phyloP scores from a whole-genome alignment of 352 stramenopile species.

The Detonula confervacea region DNA sequence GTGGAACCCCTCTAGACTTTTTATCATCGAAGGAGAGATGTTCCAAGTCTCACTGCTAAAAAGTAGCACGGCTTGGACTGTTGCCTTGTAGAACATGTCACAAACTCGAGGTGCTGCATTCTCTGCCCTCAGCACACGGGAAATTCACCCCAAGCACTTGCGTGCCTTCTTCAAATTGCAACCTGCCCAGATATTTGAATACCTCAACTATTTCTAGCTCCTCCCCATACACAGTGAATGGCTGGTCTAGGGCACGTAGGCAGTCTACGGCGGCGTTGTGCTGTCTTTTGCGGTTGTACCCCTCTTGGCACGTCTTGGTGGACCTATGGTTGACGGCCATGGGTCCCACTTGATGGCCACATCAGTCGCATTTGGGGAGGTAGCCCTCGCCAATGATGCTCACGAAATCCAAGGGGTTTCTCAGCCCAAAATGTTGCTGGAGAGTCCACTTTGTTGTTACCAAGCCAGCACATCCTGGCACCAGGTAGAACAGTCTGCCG shows the following conservation, averaged over 20 bases:
- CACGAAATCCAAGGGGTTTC: not conserved
- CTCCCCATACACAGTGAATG: not conserved
- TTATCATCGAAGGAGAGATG: no score
- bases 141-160: no score
- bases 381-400: not conserved
- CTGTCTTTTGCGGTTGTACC: not conserved
- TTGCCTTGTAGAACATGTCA: no score
- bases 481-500: conserved; percentile 7
- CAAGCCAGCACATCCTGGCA: not conserved
- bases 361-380: not conserved
- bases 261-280: not conserved
- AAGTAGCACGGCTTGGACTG: no score
- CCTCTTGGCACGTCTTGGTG: not conserved
- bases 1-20: no score
- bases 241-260: not conserved
- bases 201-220: conserved; percentile 4
- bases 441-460: not conserved
- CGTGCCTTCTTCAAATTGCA: not conserved
- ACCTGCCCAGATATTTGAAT: conserved; percentile 7
- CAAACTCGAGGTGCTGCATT: no score
- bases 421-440: not conserved
- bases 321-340: not conserved
- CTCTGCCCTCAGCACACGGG: no score
- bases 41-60: no score
- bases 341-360: not conserved